Evolutionary conservation across 2,329 filamentous ascomycete species (phyloP), one percentile per base, ranked within the genome.

Genomic region (Raffaelea albimanens): DNA sequence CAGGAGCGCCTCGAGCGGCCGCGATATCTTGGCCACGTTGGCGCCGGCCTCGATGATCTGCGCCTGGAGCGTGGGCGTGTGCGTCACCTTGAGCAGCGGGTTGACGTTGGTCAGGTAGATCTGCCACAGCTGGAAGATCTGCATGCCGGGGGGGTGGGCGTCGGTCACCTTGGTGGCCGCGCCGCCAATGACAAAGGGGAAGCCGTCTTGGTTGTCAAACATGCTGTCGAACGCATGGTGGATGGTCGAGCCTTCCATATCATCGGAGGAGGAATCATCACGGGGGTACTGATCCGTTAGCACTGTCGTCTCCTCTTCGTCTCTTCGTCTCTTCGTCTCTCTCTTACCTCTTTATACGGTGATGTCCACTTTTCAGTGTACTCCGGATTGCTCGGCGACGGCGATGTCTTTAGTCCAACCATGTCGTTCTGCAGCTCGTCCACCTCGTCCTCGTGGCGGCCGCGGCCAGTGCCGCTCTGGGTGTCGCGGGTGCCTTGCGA

Each of bases 91-190:
- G 42, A 85, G 67, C 5, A 87, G 59, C 0, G 82, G 80, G 54
- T 86, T 80, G 54, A 86, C 76, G 55, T 85, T 85, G 52, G 80
- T 75, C 39, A 86, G 71, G 57, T 83, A 87, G 16, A 78, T 71
- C 61, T 85, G 81, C 82, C 83, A 87, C 18, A 83, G 66, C 53
- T 78, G 72, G 50, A 82, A 75, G 46, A 81, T 80, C 49, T 80
- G 76, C 19, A 80, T 72, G 21, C 73, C 66, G 2, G 72, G 59
- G 10, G 78, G 78, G 52, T 80, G 76, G 16, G 67, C 60, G 43
- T 67, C 64, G 3, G 70, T 70, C 43, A 78, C 64, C 43, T 64
- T 65, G 18, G 63, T 58, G 16, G 59, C 59, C 10, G 65, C 59
- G 23, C 69, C 70, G 23, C 74, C 73, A 16, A 78, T 65, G 25